Evolutionary conservation across 1,284 basidiomycete species (phyloP), one percentile per base, ranked within the genome.

Genomic region (Pascua sp.): DNA sequence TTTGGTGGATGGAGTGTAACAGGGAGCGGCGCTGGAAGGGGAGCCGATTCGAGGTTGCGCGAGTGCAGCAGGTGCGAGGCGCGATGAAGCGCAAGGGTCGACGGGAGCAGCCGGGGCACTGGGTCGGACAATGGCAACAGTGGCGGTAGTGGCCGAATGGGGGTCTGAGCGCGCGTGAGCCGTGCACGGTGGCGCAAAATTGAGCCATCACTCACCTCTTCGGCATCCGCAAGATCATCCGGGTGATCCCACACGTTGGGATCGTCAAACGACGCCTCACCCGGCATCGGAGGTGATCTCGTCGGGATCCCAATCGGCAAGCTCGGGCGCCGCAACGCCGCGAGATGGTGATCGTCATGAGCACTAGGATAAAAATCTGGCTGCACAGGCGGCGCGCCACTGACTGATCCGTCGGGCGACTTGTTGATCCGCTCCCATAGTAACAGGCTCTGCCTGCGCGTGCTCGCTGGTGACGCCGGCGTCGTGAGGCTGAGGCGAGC

Each of bases 51-150:
- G 13, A 77, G 66, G 48, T 76, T 75, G 16, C 71, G 67, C 13
- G 72, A 66, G 53, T 64, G 72, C 18, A 78, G 63, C 10, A 77
- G 61, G 52, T 78, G 76, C 5, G 68, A 70, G 12, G 76, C 76
- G 16, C 76, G 71, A 53, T 78, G 76, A 7, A 78, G 64, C 0
- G 76, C 75, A 0, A 78, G 62, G 0, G 74, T 77, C 2, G 75
- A 75, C 15, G 72, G 74, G 10, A 78, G 64, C 11, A 75, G 64
- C 16, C 76, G 67, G 24, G 76, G 76, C 50, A 76, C 76, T 11
- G 76, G 76, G 59, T 78, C 76, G 18, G 76, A 78, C 8, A 78
- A 60, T 7, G 76, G 76, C 40, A 78, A 42, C 15, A 78, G 58
- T 10, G 76, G 76, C 4, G 76, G 76, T 44, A 75, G 55, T 13